Conservation (phyloP, 192 early-diverging fungal species). For the Backusella australiensis region DNA sequence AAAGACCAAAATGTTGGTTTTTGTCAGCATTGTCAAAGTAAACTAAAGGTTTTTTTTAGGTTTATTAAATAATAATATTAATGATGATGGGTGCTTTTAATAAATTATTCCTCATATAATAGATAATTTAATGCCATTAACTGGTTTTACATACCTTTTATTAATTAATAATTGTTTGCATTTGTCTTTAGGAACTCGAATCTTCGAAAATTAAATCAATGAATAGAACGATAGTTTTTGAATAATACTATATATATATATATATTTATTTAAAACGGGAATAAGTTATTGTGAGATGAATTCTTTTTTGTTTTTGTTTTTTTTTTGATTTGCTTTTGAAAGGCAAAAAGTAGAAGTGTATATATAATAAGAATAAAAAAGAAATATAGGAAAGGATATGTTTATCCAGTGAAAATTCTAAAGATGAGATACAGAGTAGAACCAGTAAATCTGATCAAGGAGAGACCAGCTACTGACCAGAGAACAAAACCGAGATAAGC, state of each 20-base stretch:
- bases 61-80: too few species aligned
- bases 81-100: too few species aligned
- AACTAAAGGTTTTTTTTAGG: not conserved
- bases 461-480: slow-evolving; percentile 71
- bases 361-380: slow-evolving; percentile 1
- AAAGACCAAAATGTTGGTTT: not conserved
- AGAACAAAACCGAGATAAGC: slow-evolving; percentile 67
- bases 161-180: not conserved
- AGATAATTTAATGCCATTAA: too few species aligned
- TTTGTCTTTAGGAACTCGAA: not conserved
- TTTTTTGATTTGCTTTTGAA: not conserved
- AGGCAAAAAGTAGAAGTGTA: not conserved
- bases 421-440: slow-evolving; percentile 63
- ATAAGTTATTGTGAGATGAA: not conserved
- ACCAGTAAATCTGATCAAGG: slow-evolving; percentile 68
- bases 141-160: slow-evolving; percentile 10
- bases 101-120: too few species aligned
- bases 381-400: not conserved
- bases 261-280: not conserved
- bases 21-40: too few species aligned
- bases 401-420: slow-evolving; percentile 51
- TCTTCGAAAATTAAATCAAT: too few species aligned
- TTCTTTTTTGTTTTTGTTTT: not conserved
- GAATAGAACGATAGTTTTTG: not conserved
- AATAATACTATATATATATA: not conserved